These are phyloP conservation scores for Mortierella sp. DNA, from an alignment of 371 early-diverging fungal species.

Conservation along the genomic window DNA sequence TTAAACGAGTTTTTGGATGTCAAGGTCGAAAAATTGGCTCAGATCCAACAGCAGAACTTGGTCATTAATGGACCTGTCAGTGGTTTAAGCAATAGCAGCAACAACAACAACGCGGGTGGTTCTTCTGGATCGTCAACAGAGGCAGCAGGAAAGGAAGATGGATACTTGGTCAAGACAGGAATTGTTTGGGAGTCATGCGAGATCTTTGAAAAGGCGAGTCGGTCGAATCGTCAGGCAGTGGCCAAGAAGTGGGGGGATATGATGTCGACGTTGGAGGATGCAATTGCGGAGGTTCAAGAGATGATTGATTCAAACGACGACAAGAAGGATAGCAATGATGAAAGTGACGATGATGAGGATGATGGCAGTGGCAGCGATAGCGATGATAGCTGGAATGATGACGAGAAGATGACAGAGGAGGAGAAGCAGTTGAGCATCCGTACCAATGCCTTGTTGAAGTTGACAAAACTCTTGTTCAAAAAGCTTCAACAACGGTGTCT, in stretches of 20 bases:
- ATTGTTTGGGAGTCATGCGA: conserved; percentile 55
- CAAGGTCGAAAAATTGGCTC: conserved; percentile 28
- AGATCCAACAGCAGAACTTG: conserved; percentile 32
- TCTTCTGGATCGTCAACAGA: conserved; percentile 2
- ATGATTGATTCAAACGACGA: conserved; percentile 54
- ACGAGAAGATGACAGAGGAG: conserved; percentile 52
- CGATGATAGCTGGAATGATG: conserved; percentile 52
- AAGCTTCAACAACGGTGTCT: conserved; percentile 55
- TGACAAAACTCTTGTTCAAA: conserved; percentile 50
- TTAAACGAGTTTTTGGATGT: conserved; percentile 50
- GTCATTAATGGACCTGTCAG: not conserved
- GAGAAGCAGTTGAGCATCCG: conserved; percentile 53
- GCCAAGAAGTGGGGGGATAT: conserved; percentile 54
- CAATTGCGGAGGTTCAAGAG: conserved; percentile 51
- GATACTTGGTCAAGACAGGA: conserved; percentile 47
- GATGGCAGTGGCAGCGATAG: conserved; percentile 29
- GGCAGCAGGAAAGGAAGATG: conserved; percentile 26
- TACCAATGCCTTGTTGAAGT: conserved; percentile 40
- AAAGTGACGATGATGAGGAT: conserved; percentile 22
- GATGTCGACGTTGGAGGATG: conserved; percentile 52
- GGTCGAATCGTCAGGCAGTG: conserved; percentile 45
- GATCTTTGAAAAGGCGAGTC: conserved; percentile 48
- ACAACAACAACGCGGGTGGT: not conserved
- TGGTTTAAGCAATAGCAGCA: conserved; percentile 4
- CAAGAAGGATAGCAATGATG: conserved; percentile 21